Evolutionary conservation across 1,284 basidiomycete genomes (phyloP), one percentile per base, ranked within the genome.

Genomic region (Tremellales sp.): DNA sequence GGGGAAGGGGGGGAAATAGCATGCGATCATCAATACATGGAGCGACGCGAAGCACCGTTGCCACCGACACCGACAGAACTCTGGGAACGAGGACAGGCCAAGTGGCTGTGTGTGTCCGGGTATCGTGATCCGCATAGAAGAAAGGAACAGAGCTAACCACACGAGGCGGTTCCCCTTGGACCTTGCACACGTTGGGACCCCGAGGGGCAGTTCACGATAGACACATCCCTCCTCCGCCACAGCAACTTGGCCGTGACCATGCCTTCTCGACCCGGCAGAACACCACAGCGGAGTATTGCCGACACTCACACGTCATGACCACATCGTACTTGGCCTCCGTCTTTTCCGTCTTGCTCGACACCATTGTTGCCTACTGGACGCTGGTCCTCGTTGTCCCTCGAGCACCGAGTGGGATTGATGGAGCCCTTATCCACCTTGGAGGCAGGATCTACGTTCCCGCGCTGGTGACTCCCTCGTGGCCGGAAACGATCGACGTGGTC

Each of bases 291-390:
- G 22, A 32, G 13, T 26, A 37, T 19, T n/a, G n/a, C n/a, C 25
- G 16, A 37, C 22, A 65, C 63, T 61, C 56, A 65, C 63, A 65
- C 27, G 63, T 57, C 9, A 65, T 47, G 4, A 65, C 63, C 2
- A 65, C 63, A 48, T 62, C 61, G 36, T 65, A 65, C 48, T 60
- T 65, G 19, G 59, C 53, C 43, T 65, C 57, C 3, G 58, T 41
- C 12, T 54, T 50, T 45, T 57, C 55, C 44, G 45, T 47, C 50
- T 54, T 57, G 16, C 42, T 50, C 19, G 56, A 48, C 12, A 27
- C 22, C 37, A 39, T 39, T 12, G 19, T 39, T 21, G 22, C 16
- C 9, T 10, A 9, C 16, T 18, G n/a, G 34, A 21, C 8, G 9
- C 34, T 36, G 10, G 10, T 31, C 29, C 29, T 31, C 29, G 10